Evolutionary conservation across 1,284 basidiomycete species (phyloP).

Genomic region (Sanghuangporus weigelae): DNA sequence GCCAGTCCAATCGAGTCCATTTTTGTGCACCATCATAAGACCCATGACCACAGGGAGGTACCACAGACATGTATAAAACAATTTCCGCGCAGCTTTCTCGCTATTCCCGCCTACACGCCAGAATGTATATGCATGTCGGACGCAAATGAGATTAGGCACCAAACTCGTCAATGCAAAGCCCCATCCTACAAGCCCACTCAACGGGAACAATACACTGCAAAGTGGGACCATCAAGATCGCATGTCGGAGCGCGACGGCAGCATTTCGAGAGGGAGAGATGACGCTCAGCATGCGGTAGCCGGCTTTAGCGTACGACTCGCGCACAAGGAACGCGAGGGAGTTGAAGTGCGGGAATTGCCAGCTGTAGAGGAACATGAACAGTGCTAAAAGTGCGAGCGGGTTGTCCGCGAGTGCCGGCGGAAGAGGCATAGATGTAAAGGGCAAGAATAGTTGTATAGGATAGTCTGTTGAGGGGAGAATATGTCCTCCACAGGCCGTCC

Average conservation of each 20-base stretch:
- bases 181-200: constrained; percentile 87
- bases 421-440: constrained; percentile 35
- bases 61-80: constrained; percentile 87
- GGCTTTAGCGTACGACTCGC: constrained; percentile 87
- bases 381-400: constrained; percentile 68
- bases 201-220: constrained; percentile 76
- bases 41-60: constrained; percentile 89
- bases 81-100: constrained; percentile 74
- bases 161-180: constrained; percentile 77
- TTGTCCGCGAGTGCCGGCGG: constrained; percentile 55
- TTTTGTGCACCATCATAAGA: constrained; percentile 93
- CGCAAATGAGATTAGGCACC: constrained; percentile 72
- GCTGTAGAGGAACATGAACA: constrained; percentile 83
- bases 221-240: constrained; percentile 76
- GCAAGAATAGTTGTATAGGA: constrained; percentile 55
- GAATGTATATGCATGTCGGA: constrained; percentile 70
- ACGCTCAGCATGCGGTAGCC: constrained; percentile 95
- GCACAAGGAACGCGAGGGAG: constrained; percentile 82
- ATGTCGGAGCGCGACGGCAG: constrained; percentile 84
- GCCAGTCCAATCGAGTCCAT: constrained; percentile 67
- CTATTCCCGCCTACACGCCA: constrained; percentile 53
- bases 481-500: constrained; percentile 89
- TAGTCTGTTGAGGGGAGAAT: constrained; percentile 61
- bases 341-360: constrained; percentile 99
- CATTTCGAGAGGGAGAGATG: constrained; percentile 75